These are phyloP conservation scores for Entonaema liquescens DNA, from an alignment of 495 filamentous ascomycete genomes.

Conservation along the genomic window DNA sequence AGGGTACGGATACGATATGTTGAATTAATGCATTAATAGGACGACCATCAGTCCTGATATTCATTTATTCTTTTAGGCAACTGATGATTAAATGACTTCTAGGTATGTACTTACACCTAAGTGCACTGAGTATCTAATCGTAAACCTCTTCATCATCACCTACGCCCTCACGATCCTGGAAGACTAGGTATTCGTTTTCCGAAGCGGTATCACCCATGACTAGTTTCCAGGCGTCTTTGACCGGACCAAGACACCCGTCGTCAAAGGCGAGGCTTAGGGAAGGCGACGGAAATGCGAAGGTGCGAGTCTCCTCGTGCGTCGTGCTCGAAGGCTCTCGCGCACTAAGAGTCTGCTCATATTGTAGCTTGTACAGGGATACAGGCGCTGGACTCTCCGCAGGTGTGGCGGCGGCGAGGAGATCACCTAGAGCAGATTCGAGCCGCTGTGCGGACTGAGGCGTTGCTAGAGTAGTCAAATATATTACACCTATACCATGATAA, in stretches of 20 bases:
- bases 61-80: background rate
- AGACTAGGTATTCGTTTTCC: slow-evolving; percentile 69
- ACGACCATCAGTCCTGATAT: background rate
- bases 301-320: slow-evolving; percentile 23
- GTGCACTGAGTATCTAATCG: slow-evolving; percentile 14
- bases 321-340: slow-evolving; percentile 39
- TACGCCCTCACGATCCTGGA: slow-evolving; percentile 62
- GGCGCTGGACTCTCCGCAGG: slow-evolving; percentile 47
- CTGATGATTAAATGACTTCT: background rate
- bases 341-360: slow-evolving; percentile 33
- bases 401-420: slow-evolving; percentile 57
- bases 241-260: slow-evolving; percentile 67
- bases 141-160: slow-evolving; percentile 57
- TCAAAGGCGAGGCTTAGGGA: slow-evolving; percentile 73
- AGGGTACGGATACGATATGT: background rate
- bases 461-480: slow-evolving; percentile 69
- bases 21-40: background rate
- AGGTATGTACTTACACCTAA: background rate
- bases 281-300: slow-evolving; percentile 61
- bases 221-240: slow-evolving; percentile 69
- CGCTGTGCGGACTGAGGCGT: slow-evolving; percentile 48
- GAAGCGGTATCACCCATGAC: slow-evolving; percentile 64
- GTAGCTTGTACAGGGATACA: slow-evolving; percentile 28
- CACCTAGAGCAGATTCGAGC: slow-evolving; percentile 64
- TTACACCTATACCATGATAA: slow-evolving; percentile 63